Base-by-base conservation (phyloP, 768 basidiomycete species). In the Podaxis mareebaensis region DNA sequence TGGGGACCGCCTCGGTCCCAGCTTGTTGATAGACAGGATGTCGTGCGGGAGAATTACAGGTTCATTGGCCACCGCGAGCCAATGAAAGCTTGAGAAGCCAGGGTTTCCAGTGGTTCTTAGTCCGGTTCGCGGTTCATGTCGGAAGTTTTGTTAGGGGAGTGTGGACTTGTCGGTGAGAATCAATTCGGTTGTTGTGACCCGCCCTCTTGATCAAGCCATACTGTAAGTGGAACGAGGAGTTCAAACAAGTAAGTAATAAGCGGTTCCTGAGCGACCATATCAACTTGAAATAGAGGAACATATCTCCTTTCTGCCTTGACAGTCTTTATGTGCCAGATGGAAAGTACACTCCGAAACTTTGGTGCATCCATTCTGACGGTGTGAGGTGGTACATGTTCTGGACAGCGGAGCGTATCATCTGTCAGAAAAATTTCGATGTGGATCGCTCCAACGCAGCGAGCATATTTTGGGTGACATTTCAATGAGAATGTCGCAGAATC, bases 401-500 rank as follows among this genome's bases (percentile, higher is more conserved):
- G 20, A 46, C 20, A 20, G 10, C 20, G 17, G 15, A 17, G 44
- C 20, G 10, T 59, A n/a, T 10, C 58, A 59, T 46, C 42, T 58
- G 56, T 38, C 56, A 46, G 42, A 58, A 46, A 57, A 26, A n/a
- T 58, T 57, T 58, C 17, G 26, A 44, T n/a, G 42, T 30, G 57
- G 44, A 36, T 48, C 4, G 26, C 42, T 24, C 42, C 36, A 15
- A 10, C 24, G 17, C 4, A 4, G 33, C 24, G 11, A 28, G 17
- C 44, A 17, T 26, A 51, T 28, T 24, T 13, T 8, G 22, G 49
- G 26, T 28, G 24, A 24, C 49, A 24, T 22, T 51, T 28, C 12
- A 24, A 17, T n/a, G 17, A 39, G 54, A 38, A 40, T 40, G 12
- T 17, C 17, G n/a, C n/a, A 20, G 13, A 10, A 54, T 54, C 44